Evolutionary conservation across 371 early-diverging fungal species (phyloP), one percentile per base, ranked within the genome.

Genomic region (Lichtheimia hyalospora): DNA sequence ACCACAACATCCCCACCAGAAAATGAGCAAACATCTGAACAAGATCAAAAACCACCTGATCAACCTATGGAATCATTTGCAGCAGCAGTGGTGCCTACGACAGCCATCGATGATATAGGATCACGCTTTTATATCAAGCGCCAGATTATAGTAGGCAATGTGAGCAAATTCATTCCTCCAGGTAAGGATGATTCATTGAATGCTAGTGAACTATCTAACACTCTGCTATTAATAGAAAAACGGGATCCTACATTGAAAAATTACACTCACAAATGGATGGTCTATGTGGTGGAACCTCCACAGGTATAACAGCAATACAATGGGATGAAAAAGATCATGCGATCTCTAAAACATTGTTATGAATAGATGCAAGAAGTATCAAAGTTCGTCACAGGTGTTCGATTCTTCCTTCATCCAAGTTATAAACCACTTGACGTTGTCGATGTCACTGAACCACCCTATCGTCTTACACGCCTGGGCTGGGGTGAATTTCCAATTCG

Each of bases 401-500:
- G 92, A 18, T 93, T 92, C 57, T 86, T 86, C 69, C 77, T 97
- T 12, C 96, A 97, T 73, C 92, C 91, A 54, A 90, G 91, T 54
- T 97, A 95, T 66, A 85, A 84, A 49, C 97, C 97, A 0, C 82
- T 91, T 58, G 89, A 96, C 67, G 83, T 94, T 5, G 83, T 96
- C 5, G 95, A 94, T 34, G 83, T 96, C 2, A 70, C 72, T 0
- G 82, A 84, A 40, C 86, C 96, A 0, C 94, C 91, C 0, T 95
- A 94, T 64, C 88, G 89, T 56, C 63, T 96, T 48, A 89, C 89
- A 10, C 82, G 95, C 2, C 83, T 85, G 58, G 97, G 96, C 0
- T 97, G 96, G 96, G 97, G 97, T 6, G 96, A 97, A 71, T 96
- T 94, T 60, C 93, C 95, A 13, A 75, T 96, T 49, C 84, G 93